phyloP scores from a whole-genome alignment of 2,329 filamentous ascomycete genomes.

The Penicillium crustosum region DNA sequence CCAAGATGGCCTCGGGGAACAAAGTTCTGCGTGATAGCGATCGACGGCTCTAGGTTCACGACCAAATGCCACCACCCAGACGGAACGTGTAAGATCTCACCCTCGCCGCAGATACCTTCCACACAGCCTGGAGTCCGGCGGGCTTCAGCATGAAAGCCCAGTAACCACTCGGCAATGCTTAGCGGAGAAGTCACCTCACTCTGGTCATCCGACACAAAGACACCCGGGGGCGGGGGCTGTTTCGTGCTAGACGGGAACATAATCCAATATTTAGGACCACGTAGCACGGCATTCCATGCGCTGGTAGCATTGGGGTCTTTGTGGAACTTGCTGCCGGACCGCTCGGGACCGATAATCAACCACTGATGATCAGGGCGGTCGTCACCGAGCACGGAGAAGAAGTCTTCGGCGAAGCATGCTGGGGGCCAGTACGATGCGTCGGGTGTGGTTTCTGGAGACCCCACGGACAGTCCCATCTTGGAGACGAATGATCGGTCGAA shows the following conservation, averaged over 20 bases:
- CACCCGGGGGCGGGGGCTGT: slow-evolving; percentile 73
- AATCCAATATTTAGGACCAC: slow-evolving; percentile 95
- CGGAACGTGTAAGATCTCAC: slow-evolving; percentile 89
- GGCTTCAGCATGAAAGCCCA: slow-evolving; percentile 84
- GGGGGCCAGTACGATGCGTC: slow-evolving; percentile 73
- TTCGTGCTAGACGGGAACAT: slow-evolving; percentile 78
- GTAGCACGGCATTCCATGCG: slow-evolving; percentile 92
- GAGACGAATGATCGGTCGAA: slow-evolving; percentile 85
- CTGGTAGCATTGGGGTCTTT: slow-evolving; percentile 71
- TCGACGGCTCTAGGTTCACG: slow-evolving; percentile 78
- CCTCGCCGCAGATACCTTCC: slow-evolving; percentile 79
- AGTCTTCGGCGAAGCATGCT: slow-evolving; percentile 78
- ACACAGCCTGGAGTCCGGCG: slow-evolving; percentile 72
- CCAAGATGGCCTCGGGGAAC: slow-evolving; percentile 73
- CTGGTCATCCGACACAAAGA: slow-evolving; percentile 84
- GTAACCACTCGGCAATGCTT: slow-evolving; percentile 94
- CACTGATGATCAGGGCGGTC: slow-evolving; percentile 86
- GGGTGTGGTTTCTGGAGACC: slow-evolving; percentile 40
- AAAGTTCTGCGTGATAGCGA: slow-evolving; percentile 95
- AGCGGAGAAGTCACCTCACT: slow-evolving; percentile 92
- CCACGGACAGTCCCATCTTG: slow-evolving; percentile 75
- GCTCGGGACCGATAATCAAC: slow-evolving; percentile 84
- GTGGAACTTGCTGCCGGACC: slow-evolving; percentile 92
- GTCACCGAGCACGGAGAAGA: slow-evolving; percentile 74
- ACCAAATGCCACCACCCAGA: slow-evolving; percentile 97